Base-by-base conservation (phyloP, 2,329 filamentous ascomycete genomes). In the Trichoderma arundinaceum region DNA sequence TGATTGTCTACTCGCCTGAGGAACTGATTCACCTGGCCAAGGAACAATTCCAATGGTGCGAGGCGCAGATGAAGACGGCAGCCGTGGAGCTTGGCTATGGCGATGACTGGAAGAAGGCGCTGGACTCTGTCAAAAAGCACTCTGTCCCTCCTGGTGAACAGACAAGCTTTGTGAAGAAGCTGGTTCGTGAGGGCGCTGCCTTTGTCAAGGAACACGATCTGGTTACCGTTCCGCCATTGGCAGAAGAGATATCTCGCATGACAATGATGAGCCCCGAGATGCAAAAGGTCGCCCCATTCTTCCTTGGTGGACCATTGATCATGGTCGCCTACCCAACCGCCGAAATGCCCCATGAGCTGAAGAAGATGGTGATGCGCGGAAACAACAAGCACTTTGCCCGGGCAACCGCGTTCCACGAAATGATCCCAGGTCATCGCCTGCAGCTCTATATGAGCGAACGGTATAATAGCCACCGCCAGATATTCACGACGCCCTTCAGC, bases 351-450 rank as follows among this genome's bases (percentile, higher is more conserved):
- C 83, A 87, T 68, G 79, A 78, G 17, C 77, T 81, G 39, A 88
- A 88, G 73, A 71, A 84, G 69, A 88, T 87, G 85, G 82, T 82
- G 61, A 83, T 88, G 80, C 81, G 85, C 17, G 83, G 84, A 10
- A 88, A 88, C 74, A 87, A 85, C 69, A 78, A 79, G 1, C 83
- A 86, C 70, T 86, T 87, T 72, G 77, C 84, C 4, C 81, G 83
- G 1, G 83, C 85, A 6, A 88, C 85, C 0, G 85, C 86, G 1
- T 88, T 88, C 70, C 86, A 88, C 71, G 86, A 88, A 73, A 82
- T 88, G 73, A 83, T 88, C 13, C 85, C 86, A 0, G 86, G 86
- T 0, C 85, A 87, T 67, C 80, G 85, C 59, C 76, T 87, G 33
- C 85, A 88, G 71, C 73, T 82, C 15, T 81, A 83, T 72, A 78